phyloP scores from a whole-genome alignment of 768 basidiomycete species.

The Trametes maxima region DNA sequence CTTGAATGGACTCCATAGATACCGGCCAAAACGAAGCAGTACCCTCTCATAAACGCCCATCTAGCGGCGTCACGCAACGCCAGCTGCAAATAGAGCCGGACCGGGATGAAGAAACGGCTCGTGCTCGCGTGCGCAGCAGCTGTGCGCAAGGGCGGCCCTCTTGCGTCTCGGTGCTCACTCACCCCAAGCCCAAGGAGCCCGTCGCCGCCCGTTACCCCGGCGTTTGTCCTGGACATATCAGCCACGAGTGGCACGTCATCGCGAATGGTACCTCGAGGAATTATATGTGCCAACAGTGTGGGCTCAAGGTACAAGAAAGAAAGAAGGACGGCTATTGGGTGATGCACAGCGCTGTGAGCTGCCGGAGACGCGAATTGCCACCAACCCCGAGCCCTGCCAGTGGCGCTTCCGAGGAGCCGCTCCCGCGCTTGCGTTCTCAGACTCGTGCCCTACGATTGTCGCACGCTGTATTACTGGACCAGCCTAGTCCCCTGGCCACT shows the following conservation, averaged over 20 bases:
- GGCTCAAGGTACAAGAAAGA: slow-evolving; percentile 11
- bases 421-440: background rate
- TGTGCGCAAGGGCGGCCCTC: background rate
- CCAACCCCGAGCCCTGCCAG: background rate
- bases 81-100: no score
- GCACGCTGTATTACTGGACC: no score
- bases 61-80: no score
- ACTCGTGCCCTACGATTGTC: background rate
- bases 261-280: slow-evolving; percentile 8
- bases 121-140: background rate
- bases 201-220: slow-evolving; percentile 1
- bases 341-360: background rate
- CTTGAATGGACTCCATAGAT: background rate
- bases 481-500: background rate
- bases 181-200: slow-evolving; percentile 15
- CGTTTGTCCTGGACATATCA: background rate
- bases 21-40: background rate
- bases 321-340: slow-evolving; percentile 17
- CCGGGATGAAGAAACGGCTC: no score
- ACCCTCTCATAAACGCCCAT: background rate
- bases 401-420: background rate
- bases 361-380: background rate
- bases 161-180: slow-evolving; percentile 5
- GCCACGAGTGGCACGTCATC: slow-evolving; percentile 10
- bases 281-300: slow-evolving; percentile 15